A percentile compares a stretch with the other conserved stretches of the same genome.
phyloP scores from a whole-genome alignment of 768 basidiomycete genomes.

The Mycena epipterygia region DNA sequence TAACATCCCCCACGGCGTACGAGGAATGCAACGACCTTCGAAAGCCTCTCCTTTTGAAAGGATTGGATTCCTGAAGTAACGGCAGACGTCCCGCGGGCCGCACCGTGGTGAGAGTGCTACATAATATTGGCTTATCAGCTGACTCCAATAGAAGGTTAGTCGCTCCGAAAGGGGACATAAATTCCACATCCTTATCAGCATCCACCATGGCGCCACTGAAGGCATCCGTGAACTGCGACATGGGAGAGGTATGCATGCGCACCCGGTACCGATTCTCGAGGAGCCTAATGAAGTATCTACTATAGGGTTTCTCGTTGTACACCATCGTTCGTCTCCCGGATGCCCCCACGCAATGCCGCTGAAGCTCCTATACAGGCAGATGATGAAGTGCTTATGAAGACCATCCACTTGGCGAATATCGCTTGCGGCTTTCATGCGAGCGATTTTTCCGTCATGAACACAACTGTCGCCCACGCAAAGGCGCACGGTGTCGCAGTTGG shows the following conservation, averaged over 20 bases:
- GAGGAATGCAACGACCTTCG: no score
- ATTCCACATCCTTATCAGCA: neutral
- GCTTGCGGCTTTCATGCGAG: conserved; percentile 81
- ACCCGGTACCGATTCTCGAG: no score
- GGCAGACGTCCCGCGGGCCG: no score
- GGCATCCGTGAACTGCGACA: conserved; percentile 68
- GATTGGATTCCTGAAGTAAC: no score
- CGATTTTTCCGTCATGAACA: conserved; percentile 76
- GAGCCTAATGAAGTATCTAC: no score
- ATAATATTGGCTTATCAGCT: no score
- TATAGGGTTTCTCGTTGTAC: conserved; percentile 70
- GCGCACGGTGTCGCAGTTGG: conserved; percentile 69
- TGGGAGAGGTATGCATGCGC: conserved; percentile 62
- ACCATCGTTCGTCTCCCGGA: conserved; percentile 49
- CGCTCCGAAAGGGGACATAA: no score
- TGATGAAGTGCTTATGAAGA: conserved; percentile 66
- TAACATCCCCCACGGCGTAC: no score
- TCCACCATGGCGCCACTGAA: conserved; percentile 43
- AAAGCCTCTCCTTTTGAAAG: no score
- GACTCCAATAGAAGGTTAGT: no score
- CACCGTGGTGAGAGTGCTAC: no score
- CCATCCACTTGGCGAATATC: conserved; percentile 71
- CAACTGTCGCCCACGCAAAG: conserved; percentile 72
- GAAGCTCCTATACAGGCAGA: conserved; percentile 57
- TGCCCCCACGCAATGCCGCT: neutral